Conservation (phyloP, 306 rosid genomes). For the Prunus dulcis region DNA sequence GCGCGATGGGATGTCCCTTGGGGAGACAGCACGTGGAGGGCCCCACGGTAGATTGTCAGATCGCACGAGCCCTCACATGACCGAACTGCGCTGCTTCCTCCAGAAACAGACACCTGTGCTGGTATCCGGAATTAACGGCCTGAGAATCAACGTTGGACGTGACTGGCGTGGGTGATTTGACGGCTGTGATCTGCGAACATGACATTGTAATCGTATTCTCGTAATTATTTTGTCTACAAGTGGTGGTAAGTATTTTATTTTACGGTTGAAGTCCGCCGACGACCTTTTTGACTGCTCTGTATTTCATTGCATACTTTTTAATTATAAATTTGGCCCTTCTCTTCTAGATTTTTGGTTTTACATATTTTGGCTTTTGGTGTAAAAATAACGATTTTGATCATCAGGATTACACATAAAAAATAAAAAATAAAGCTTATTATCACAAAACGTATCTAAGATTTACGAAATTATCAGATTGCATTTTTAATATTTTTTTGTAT, state of each 20-base stretch:
- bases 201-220: constrained; percentile 23
- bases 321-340: no score
- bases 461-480: no score
- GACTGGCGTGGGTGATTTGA: constrained; percentile 19
- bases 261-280: background rate
- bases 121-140: constrained; percentile 39
- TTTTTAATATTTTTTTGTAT: no score
- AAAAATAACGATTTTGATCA: no score
- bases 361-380: background rate
- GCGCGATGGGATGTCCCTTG: background rate
- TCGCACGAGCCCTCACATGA: constrained; percentile 67
- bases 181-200: constrained; percentile 31
- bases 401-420: no score
- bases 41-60: constrained; percentile 21
- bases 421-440: no score
- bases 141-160: constrained; percentile 35
- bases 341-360: background rate
- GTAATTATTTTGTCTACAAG: background rate
- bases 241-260: background rate
- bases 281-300: background rate
- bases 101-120: constrained; percentile 36
- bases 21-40: constrained; percentile 50
- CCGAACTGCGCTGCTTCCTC: constrained; percentile 13
- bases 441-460: no score
- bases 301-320: background rate